phyloP scores from a whole-genome alignment of 164 flowering plant species.

The Euptelea pleiosperma region DNA sequence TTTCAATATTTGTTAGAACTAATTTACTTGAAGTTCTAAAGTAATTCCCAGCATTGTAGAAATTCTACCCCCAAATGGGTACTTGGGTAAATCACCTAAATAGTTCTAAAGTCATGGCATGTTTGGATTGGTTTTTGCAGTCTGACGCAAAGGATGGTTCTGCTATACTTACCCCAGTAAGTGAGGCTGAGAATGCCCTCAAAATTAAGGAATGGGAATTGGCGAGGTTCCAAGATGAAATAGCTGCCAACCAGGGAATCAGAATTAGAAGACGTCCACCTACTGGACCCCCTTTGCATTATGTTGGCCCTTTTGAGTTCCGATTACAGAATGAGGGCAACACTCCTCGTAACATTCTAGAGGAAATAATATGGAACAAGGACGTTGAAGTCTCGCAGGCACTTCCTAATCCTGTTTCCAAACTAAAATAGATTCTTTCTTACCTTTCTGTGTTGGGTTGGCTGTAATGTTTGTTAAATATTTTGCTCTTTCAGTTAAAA shows the following conservation, averaged over 20 bases:
- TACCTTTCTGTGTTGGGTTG: neutral
- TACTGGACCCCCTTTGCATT: slow-evolving; percentile 77
- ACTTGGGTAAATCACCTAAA: neutral
- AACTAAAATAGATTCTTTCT: slow-evolving; percentile 1
- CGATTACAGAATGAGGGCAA: slow-evolving; percentile 74
- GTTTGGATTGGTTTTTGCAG: slow-evolving; percentile 28
- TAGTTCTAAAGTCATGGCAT: neutral
- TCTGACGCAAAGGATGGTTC: slow-evolving; percentile 36
- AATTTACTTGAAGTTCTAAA: no score
- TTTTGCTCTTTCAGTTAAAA: slow-evolving; percentile 45
- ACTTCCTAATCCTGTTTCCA: neutral
- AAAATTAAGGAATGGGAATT: slow-evolving; percentile 75
- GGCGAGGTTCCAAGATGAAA: slow-evolving; percentile 53
- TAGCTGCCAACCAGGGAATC: slow-evolving; percentile 77
- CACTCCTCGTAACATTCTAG: slow-evolving; percentile 89
- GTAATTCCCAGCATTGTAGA: no score
- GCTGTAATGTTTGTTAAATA: neutral
- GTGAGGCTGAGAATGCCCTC: slow-evolving; percentile 36
- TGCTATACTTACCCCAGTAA: slow-evolving; percentile 20
- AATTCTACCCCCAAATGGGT: no score
- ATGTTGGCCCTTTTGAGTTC: slow-evolving; percentile 92
- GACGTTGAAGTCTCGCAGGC: slow-evolving; percentile 71
- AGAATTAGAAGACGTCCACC: slow-evolving; percentile 77
- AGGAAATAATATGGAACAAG: slow-evolving; percentile 92
- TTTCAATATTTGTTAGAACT: no score